phyloP scores from a whole-genome alignment of 495 filamentous ascomycete species.

The Cairneyella variabilis region DNA sequence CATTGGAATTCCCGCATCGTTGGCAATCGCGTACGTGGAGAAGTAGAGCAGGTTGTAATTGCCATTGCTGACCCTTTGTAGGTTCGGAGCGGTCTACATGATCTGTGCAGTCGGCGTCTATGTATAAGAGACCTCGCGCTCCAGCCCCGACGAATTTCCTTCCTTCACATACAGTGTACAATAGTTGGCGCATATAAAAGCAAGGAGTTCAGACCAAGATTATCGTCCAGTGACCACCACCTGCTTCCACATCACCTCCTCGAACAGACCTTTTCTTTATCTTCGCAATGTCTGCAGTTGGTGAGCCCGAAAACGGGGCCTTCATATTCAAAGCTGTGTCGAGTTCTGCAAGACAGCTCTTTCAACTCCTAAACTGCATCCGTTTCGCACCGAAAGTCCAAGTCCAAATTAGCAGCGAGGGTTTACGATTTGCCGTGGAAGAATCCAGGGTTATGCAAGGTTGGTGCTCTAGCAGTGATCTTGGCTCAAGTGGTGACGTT shows the following conservation, averaged over 20 bases:
- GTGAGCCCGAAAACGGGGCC: conserved; percentile 25
- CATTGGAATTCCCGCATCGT: conserved; percentile 81
- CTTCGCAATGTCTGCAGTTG: conserved; percentile 20
- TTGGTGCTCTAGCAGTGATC: conserved; percentile 1
- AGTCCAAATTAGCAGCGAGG: conserved; percentile 67
- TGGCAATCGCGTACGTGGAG: conserved; percentile 77
- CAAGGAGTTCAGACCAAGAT: conserved; percentile 21
- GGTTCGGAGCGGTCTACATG: conserved; percentile 94
- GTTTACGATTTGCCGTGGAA: conserved; percentile 69
- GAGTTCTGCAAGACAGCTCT: conserved; percentile 81
- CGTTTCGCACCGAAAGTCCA: conserved; percentile 81
- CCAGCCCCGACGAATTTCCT: conserved; percentile 18
- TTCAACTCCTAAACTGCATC: conserved; percentile 83
- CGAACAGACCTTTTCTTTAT: background rate
- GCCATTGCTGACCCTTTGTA: conserved; percentile 31
- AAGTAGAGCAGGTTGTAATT: background rate
- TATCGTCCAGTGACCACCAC: too few species aligned
- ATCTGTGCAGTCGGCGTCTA: conserved; percentile 98
- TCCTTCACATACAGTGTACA: conserved; percentile 20
- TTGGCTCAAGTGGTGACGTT: conserved; percentile 4
- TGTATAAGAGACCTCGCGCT: conserved; percentile 65
- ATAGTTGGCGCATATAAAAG: conserved; percentile 24
- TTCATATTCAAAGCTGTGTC: conserved; percentile 81
- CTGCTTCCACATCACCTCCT: too few species aligned
- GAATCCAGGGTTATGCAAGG: conserved; percentile 51